Evolutionary conservation across 129 eudicot species (phyloP), one percentile per base, ranked within the genome.

Genomic region (Smallanthus sonchifolius): DNA sequence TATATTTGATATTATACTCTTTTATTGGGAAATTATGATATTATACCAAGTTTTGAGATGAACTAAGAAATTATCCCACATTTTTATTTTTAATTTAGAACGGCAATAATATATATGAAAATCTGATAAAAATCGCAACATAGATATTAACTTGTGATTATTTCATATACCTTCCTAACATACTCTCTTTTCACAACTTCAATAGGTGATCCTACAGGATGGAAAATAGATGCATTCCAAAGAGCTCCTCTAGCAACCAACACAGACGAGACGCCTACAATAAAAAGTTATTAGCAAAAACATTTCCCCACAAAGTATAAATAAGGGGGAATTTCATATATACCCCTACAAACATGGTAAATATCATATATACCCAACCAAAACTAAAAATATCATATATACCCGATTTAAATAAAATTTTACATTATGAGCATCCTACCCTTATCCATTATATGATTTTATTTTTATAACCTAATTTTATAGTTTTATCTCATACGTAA

Each of bases 201-300:
- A 85, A 83, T 74, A 61, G 95, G 89, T 62, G 80, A 47, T 43
- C 87, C 94, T 51, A 83, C 54, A 49, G 92, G 88, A 70, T 85
- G 81, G 76, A 92, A 92, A 74, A 92, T 78, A 28, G 98, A 92
- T 69, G 95, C 98, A 81, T 92, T 92, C 98, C 98, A 92, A 77
- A 92, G 88, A 70, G 98, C 98, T 45, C 96, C 96, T 84, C 98
- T 85, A 73, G 92, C 98, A 77, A 87, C 91, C 98, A 92, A 89
- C 62, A 92, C 86, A 49, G 94, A 89, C 2, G 97, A 81, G 37
- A 94, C 94, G 77, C 97, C 97, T 92, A 64, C 11, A 56, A 30
- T 40, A 52, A 67, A 38, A 66, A 19, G 19, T 49, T 30, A 54
- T 55, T 30, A 52, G 60, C 71, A 49, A 11, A 67, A 45, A 15